Evolutionary conservation across 208 protist species (phyloP), one percentile per base, ranked within the genome.

Genomic region (Leishmania turanica): DNA sequence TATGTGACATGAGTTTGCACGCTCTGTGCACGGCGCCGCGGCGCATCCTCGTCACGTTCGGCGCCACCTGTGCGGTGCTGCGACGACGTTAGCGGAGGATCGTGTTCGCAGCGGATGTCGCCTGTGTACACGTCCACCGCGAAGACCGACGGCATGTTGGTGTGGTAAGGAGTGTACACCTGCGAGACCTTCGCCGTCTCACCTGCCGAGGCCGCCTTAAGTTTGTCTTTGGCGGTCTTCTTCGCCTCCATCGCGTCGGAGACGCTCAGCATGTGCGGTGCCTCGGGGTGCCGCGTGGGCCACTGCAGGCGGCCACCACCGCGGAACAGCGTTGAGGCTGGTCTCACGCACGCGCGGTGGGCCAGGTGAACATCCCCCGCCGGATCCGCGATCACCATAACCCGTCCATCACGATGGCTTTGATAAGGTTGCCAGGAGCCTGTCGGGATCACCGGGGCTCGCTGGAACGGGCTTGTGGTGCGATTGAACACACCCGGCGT

Each of bases 401-500:
- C 24, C 6, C 79, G 68, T 3, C 80, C 70, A 11, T 73, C 66
- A 19, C 72, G 74, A 31, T 82, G 66, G 21, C 70, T 72, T 2
- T 47, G 51, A 77, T 87, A 87, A 13, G 93, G 93, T 58, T 90
- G 80, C 91, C 91, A 93, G 53, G 88, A 83, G 40, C 89, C 91
- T 8, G 89, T 58, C 17, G 88, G 70, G 42, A 92, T 62, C 6
- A 84, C 37, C 13, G 82, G 89, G 13, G 81, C 71, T 31, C 64
- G 56, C 19, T 78, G 65, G 58, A 88, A 88, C 6, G 84, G 78
- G 27, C 77, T 81, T 11, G 62, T 72, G 45, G 56, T 70, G 27
- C 70, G 45, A n/a, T 74, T 69, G 5, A 87, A 76, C 21, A 84
- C 70, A 53, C 75, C 69, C 3, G 80, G 76, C 31, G 83, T 83